Conservation (phyloP, 176 grass and related monocot genomes). For the Triticum urartu region DNA sequence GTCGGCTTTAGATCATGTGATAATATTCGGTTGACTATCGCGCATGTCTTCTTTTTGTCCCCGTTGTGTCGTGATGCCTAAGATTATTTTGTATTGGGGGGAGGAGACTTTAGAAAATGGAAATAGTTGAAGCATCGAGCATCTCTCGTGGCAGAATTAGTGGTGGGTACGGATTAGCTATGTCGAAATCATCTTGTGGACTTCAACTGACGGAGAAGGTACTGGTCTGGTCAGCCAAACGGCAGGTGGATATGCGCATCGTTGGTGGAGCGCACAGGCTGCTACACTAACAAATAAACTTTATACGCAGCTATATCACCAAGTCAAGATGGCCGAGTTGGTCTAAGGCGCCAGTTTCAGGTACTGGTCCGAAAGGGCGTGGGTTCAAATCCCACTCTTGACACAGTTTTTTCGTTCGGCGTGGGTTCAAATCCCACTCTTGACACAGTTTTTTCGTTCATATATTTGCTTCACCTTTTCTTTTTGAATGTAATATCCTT, state of each 20-base stretch:
- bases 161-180: neutral
- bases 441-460: constrained; percentile 22
- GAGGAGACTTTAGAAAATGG: neutral
- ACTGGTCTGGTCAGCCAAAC: neutral
- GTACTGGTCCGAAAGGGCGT: constrained; percentile 96
- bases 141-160: neutral
- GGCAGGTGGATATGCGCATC: neutral
- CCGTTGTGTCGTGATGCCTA: neutral
- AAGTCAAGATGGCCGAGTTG: constrained; percentile 98
- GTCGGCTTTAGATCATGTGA: neutral
- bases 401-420: too few species aligned
- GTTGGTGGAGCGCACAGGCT: neutral
- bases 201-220: neutral
- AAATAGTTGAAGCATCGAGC: neutral
- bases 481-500: neutral
- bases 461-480: neutral
- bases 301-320: neutral
- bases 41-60: neutral
- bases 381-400: too few species aligned
- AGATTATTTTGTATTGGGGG: too few species aligned
- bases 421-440: constrained; percentile 99
- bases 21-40: neutral
- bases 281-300: rapidly evolving
- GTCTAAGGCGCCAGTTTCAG: constrained; percentile 99
- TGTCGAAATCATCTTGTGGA: constrained; percentile 34